These are phyloP conservation scores for Jamesozyma gamospora DNA, from an alignment of 805 yeast genomes.

Conservation along the genomic window DNA sequence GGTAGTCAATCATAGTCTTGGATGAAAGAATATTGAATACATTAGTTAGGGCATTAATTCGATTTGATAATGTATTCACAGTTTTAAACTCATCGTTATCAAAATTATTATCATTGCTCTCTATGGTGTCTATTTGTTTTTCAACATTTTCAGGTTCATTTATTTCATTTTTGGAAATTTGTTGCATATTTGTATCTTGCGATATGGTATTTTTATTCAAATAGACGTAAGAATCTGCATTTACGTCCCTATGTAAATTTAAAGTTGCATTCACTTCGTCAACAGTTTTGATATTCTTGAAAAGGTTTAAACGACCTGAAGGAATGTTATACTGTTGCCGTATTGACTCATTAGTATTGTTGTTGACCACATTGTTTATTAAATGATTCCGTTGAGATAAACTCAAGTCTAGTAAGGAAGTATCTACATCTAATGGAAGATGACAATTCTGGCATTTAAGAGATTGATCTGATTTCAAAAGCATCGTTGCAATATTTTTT, in stretches of 20 bases:
- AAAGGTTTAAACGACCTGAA: constrained; percentile 14
- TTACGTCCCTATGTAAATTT: constrained; percentile 6
- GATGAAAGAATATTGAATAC: constrained; percentile 64
- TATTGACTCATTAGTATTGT: constrained; percentile 1
- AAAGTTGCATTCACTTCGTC: constrained; percentile 23
- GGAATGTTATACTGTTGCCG: constrained; percentile 13
- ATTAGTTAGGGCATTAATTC: constrained; percentile 45
- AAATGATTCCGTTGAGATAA: constrained; percentile 37
- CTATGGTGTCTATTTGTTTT: background rate
- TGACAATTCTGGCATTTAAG: constrained; percentile 38
- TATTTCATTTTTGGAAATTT: constrained; percentile 4
- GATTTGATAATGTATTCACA: constrained; percentile 33
- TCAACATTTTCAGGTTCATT: constrained; percentile 8
- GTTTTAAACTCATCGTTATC: constrained; percentile 8
- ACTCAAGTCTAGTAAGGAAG: constrained; percentile 35
- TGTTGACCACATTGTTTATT: constrained; percentile 13
- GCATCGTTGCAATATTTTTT: background rate
- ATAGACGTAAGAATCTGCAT: constrained; percentile 21
- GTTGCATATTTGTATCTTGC: constrained; percentile 9
- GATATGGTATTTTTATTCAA: constrained; percentile 10
- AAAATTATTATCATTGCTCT: background rate
- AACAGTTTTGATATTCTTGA: constrained; percentile 13
- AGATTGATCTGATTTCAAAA: background rate
- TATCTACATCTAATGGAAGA: constrained; percentile 34
- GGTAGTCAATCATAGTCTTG: constrained; percentile 71